phyloP scores from a whole-genome alignment of 2,329 filamentous ascomycete genomes.

The Claviceps maximensis region DNA sequence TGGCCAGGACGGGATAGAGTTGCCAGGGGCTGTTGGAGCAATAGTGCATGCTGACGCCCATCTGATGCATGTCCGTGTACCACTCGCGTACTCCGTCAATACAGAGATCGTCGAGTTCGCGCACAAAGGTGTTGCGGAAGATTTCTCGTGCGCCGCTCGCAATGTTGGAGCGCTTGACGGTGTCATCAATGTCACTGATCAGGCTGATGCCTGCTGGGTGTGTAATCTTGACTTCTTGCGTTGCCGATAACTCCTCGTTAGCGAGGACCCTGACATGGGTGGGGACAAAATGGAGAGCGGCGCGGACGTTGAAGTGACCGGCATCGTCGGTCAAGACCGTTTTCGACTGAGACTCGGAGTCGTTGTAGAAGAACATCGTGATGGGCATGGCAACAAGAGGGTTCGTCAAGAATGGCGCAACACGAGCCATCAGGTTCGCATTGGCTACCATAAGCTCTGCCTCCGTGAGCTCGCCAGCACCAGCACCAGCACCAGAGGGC shows the following conservation, averaged over 20 bases:
- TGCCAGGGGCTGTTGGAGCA: slow-evolving; percentile 99
- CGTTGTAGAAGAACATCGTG: slow-evolving; percentile 92
- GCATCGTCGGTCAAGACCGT: slow-evolving; percentile 77
- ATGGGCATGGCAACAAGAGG: slow-evolving; percentile 66
- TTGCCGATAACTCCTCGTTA: slow-evolving; percentile 70
- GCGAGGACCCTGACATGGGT: slow-evolving; percentile 81
- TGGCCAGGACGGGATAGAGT: slow-evolving; percentile 76
- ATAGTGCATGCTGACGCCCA: slow-evolving; percentile 86
- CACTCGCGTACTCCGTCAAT: slow-evolving; percentile 82
- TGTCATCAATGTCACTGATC: slow-evolving; percentile 97
- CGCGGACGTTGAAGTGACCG: slow-evolving; percentile 74
- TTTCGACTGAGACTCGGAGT: slow-evolving; percentile 65
- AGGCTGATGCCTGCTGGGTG: slow-evolving; percentile 72
- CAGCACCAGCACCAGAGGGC: slow-evolving; percentile 24
- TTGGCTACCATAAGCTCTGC: slow-evolving; percentile 72
- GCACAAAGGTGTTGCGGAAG: slow-evolving; percentile 89
- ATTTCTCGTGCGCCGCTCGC: slow-evolving; percentile 79
- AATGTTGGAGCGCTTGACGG: slow-evolving; percentile 91
- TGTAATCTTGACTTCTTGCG: slow-evolving; percentile 64
- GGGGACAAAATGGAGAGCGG: slow-evolving; percentile 76
- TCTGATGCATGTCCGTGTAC: slow-evolving; percentile 64
- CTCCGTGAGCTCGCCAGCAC: slow-evolving; percentile 49
- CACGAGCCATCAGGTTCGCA: slow-evolving; percentile 70
- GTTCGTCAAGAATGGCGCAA: slow-evolving; percentile 81
- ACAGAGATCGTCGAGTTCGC: slow-evolving; percentile 67